These are phyloP conservation scores for Dimargaris verticillata DNA, from an alignment of 192 early-diverging fungal genomes.

Conservation along the genomic window DNA sequence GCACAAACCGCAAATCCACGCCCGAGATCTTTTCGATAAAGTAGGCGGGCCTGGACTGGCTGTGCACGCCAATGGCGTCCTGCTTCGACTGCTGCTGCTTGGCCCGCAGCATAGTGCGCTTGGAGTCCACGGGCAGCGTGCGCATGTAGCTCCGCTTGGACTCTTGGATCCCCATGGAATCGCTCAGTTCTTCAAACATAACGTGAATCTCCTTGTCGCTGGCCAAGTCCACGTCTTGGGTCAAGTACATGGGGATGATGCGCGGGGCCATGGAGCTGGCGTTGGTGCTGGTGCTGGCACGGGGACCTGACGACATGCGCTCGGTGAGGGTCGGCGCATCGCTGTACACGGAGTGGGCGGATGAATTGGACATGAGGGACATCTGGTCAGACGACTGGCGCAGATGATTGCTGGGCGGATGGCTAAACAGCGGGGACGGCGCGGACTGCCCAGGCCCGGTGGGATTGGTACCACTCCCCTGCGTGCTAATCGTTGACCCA, in stretches of 20 bases:
- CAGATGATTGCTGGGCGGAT: background rate
- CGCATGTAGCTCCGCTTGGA: conserved; percentile 31
- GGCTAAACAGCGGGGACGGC: background rate
- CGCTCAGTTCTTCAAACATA: conserved; percentile 30
- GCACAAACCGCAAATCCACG: conserved; percentile 27
- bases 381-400: conserved; percentile 9
- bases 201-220: conserved; percentile 30
- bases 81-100: conserved; percentile 26
- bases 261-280: conserved; percentile 10
- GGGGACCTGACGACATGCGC: conserved; percentile 3
- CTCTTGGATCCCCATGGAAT: conserved; percentile 33
- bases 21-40: conserved; percentile 30
- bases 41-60: conserved; percentile 30
- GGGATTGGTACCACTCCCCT: background rate
- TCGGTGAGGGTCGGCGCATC: conserved; percentile 15
- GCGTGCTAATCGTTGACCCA: background rate
- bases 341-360: conserved; percentile 12
- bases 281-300: conserved; percentile 16
- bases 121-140: conserved; percentile 28
- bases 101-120: conserved; percentile 25
- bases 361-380: background rate
- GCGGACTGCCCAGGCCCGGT: background rate
- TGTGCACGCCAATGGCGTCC: conserved; percentile 27
- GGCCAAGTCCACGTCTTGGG: conserved; percentile 15
- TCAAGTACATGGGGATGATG: conserved; percentile 5